Evolutionary conservation across 345 rosid genomes (phyloP).

Genomic region (Bruguiera parviflora): DNA sequence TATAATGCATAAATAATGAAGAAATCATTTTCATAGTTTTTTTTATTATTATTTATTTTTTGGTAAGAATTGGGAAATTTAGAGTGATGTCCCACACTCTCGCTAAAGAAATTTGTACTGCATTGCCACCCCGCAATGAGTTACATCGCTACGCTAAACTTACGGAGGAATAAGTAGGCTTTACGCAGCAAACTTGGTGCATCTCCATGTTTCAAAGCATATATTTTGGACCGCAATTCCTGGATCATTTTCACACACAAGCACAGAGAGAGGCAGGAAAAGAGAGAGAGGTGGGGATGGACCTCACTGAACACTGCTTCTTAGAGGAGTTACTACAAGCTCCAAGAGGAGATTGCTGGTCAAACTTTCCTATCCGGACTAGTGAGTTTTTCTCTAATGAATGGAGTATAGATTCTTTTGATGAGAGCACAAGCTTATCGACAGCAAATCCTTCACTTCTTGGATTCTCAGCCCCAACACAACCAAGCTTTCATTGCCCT

Average conservation of each 20-base stretch:
- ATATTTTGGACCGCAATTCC: not conserved
- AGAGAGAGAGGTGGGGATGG: conserved; percentile 33
- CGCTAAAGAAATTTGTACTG: too few relatives aligned
- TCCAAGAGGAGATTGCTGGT: conserved; percentile 47
- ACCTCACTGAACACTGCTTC: conserved; percentile 57
- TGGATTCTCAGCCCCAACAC: conserved; percentile 31
- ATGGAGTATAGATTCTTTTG: conserved; percentile 49
- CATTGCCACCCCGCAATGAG: too few relatives aligned
- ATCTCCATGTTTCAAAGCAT: not conserved
- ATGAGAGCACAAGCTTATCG: conserved; percentile 27
- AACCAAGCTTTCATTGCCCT: conserved; percentile 42
- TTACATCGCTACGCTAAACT: too few relatives aligned
- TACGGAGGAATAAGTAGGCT: too few relatives aligned
- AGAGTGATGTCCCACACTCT: too few relatives aligned
- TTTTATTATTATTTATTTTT: too few relatives aligned
- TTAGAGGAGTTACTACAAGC: conserved; percentile 59
- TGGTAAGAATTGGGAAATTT: too few relatives aligned
- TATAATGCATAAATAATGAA: not conserved
- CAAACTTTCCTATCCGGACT: conserved; percentile 30
- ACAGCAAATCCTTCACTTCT: conserved; percentile 33
- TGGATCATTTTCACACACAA: not conserved
- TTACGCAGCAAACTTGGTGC: not conserved
- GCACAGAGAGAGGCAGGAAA: conserved; percentile 12
- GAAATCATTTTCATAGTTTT: too few relatives aligned
- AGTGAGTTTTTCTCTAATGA: conserved; percentile 39